Evolutionary conservation across 495 filamentous ascomycete species (phyloP), one percentile per base, ranked within the genome.

Genomic region (Ascobolus immersus): DNA sequence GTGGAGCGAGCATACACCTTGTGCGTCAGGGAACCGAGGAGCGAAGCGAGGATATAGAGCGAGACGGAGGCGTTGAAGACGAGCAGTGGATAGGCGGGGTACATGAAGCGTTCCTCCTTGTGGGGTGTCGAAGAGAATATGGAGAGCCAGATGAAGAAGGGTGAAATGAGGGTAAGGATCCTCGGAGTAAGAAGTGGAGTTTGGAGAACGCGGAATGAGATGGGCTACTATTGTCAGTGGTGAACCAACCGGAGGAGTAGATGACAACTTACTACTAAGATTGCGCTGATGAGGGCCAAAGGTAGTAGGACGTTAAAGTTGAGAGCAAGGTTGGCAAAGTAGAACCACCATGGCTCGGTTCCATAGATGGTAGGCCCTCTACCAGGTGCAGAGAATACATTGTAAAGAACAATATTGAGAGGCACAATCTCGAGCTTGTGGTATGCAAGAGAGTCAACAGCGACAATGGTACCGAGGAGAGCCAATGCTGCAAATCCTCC

Each of bases 101-200:
- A 94, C 81, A 99, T 94, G 57, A 99, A 99, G 5, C 89, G 62
- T 48, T 99, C 89, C 52, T 99, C 89, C 45, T 99, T 99, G 60
- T 99, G 89, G 13, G 86, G 72, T 48, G 94, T 86, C 7, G 71
- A 48, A 3, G 78, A 77, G 54, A 99, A 93, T 35, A 94, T 84
- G 5, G 52, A 67, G 17, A 94, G 64, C 89, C 89, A 99, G 50
- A 92, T 63, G 50, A 93, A 94, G 53, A 93, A 84, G 0, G 89
- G 84, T 44, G 84, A 72, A 20, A 78, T 65, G 29, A 84, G 40
- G n/a, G 69, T 76, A n/a, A n/a, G n/a, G n/a, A 44, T 38, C 20
- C 45, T 34, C 4, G 40, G 25, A 0, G 45, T 26, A 20, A 45
- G 29, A 4, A 19, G 17, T 19, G 33, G 17, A 3, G 38, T 11